phyloP scores from a whole-genome alignment of 1,139 yeast species.

The Cylindricascospora bacillispora region DNA sequence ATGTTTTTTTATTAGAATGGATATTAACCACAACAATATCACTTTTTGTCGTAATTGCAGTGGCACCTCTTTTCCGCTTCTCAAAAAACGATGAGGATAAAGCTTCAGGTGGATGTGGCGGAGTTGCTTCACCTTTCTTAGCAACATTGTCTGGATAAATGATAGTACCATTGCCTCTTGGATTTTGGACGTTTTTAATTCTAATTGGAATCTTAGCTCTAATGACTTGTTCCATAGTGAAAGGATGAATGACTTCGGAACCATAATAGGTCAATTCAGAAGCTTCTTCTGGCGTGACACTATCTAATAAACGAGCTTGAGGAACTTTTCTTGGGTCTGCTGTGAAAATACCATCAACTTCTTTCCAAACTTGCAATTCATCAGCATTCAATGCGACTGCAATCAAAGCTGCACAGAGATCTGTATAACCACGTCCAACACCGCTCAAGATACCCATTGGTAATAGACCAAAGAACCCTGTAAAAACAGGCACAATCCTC shows the following conservation, averaged over 20 bases:
- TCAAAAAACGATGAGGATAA: slow-evolving; percentile 34
- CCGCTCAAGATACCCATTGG: slow-evolving; percentile 91
- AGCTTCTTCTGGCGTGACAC: slow-evolving; percentile 97
- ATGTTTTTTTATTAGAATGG: slow-evolving; percentile 84
- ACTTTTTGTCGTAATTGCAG: slow-evolving; percentile 92
- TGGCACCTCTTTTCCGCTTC: slow-evolving; percentile 61
- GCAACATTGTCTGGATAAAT: slow-evolving; percentile 86
- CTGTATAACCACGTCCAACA: slow-evolving; percentile 96
- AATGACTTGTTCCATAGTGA: slow-evolving; percentile 98
- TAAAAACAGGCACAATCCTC: slow-evolving; percentile 62
- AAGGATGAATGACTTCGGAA: slow-evolving; percentile 94
- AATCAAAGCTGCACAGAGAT: slow-evolving; percentile 88
- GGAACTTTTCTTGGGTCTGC: slow-evolving; percentile 97
- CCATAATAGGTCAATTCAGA: slow-evolving; percentile 96
- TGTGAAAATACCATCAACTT: slow-evolving; percentile 96
- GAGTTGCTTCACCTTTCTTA: slow-evolving; percentile 75
- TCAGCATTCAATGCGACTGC: slow-evolving; percentile 91
- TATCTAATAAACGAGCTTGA: slow-evolving; percentile 67
- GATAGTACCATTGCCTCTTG: slow-evolving; percentile 79
- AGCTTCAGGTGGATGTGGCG: slow-evolving; percentile 89
- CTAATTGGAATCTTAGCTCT: slow-evolving; percentile 92
- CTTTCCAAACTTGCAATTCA: slow-evolving; percentile 96
- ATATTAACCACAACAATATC: slow-evolving; percentile 85
- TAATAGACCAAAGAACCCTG: slow-evolving; percentile 89
- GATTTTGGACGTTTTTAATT: slow-evolving; percentile 90